These are phyloP conservation scores for Moniliophthora roreri DNA, from an alignment of 1,284 basidiomycete genomes.

Conservation along the genomic window DNA sequence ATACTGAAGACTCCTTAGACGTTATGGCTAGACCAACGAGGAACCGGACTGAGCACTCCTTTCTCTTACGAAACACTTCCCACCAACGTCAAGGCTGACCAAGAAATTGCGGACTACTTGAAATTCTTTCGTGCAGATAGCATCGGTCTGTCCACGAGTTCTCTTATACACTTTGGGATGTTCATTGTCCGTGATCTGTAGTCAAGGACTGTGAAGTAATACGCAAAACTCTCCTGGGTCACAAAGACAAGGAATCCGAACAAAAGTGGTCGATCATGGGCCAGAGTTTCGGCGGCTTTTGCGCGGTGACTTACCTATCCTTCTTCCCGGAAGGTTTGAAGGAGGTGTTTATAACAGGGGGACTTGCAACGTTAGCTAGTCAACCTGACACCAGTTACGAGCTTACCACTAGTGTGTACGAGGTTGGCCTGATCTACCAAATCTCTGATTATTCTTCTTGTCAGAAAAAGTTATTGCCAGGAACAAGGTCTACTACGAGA, in stretches of 20 bases:
- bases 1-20: constrained; percentile 28
- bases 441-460: not conserved
- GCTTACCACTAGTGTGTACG: constrained; percentile 35
- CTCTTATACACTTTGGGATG: too few species aligned
- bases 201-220: constrained; percentile 52
- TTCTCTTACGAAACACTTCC: constrained; percentile 42
- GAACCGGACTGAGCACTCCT: constrained; percentile 52
- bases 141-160: constrained; percentile 33
- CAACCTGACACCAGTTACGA: constrained; percentile 42
- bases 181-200: constrained; percentile 15
- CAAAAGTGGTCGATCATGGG: constrained; percentile 52
- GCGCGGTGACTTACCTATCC: constrained; percentile 47
- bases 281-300: constrained; percentile 53
- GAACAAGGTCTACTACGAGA: constrained; percentile 48
- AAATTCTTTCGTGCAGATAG: constrained; percentile 51
- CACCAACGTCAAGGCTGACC: constrained; percentile 33
- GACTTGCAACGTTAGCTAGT: constrained; percentile 43
- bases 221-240: constrained; percentile 39
- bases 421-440: not conserved
- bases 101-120: constrained; percentile 44
- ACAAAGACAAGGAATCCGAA: constrained; percentile 35
- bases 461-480: constrained; percentile 38
- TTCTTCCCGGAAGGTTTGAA: constrained; percentile 43
- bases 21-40: constrained; percentile 51
- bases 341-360: constrained; percentile 48